Conservation (phyloP, 2,329 filamentous ascomycete genomes). For the Calonectria honghensis region DNA sequence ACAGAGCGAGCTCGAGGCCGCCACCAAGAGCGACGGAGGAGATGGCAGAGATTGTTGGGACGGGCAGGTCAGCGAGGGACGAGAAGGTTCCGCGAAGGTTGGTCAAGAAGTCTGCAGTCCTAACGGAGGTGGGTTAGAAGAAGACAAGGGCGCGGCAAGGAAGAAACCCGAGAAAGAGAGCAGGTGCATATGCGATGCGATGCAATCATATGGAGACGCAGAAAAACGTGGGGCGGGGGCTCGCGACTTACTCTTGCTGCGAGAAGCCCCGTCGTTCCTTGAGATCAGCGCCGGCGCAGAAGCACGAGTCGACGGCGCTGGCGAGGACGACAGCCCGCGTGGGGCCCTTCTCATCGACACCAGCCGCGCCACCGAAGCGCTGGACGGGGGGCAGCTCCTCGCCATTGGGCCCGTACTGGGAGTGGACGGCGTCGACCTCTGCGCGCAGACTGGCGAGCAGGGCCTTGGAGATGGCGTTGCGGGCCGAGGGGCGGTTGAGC, state of each 20-base stretch:
- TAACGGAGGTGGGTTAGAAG: slow-evolving; percentile 59
- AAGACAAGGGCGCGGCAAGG: not conserved
- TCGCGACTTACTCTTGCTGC: slow-evolving; percentile 80
- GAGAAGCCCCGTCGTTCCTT: slow-evolving; percentile 90
- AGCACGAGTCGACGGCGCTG: slow-evolving; percentile 88
- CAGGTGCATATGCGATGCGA: slow-evolving; percentile 10
- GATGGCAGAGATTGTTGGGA: slow-evolving; percentile 93
- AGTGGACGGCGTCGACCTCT: slow-evolving; percentile 83
- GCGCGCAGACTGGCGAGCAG: slow-evolving; percentile 83
- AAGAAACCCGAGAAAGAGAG: not conserved
- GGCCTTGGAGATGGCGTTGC: slow-evolving; percentile 91
- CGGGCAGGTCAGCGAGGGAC: slow-evolving; percentile 82
- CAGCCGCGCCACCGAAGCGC: slow-evolving; percentile 67
- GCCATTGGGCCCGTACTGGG: slow-evolving; percentile 74
- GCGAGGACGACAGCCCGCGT: slow-evolving; percentile 90
- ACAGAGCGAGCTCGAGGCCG: slow-evolving; percentile 93
- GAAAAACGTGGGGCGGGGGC: slow-evolving; percentile 18
- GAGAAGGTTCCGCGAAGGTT: slow-evolving; percentile 86
- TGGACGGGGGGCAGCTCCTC: slow-evolving; percentile 67
- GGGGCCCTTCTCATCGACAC: slow-evolving; percentile 68
- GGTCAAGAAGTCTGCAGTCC: slow-evolving; percentile 86
- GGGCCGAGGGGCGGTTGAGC: slow-evolving; percentile 87
- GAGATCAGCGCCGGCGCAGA: slow-evolving; percentile 95
- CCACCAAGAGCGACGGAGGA: slow-evolving; percentile 92
- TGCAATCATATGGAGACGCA: not conserved